Conservation (phyloP, 768 basidiomycete genomes). For the Panus rudis region DNA sequence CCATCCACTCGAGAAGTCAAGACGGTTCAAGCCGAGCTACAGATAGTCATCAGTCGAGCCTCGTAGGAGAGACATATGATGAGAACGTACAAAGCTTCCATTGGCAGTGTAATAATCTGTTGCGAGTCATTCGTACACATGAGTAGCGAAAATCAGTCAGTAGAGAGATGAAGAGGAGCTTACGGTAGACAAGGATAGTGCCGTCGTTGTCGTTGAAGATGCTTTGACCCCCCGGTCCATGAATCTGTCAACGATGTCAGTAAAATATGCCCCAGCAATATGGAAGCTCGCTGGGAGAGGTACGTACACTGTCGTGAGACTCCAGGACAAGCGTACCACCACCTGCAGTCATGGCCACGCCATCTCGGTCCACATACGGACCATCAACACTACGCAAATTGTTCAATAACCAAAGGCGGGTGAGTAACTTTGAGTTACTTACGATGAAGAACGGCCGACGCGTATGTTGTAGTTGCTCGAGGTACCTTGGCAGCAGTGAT, state of each 20-base stretch:
- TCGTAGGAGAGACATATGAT: not conserved
- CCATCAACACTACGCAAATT: conserved; percentile 30
- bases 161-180: conserved; percentile 14
- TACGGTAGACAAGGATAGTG: conserved; percentile 44
- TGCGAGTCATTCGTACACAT: not conserved
- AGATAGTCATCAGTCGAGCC: not conserved
- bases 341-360: conserved; percentile 37
- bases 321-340: conserved; percentile 47
- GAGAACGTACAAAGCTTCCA: conserved; percentile 33
- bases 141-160: not conserved
- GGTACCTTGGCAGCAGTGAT: conserved; percentile 43
- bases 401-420: not conserved
- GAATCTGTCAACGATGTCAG: conserved; percentile 26
- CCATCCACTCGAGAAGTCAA: conserved; percentile 29
- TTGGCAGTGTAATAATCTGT: conserved; percentile 45
- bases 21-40: conserved; percentile 25
- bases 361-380: conserved; percentile 39
- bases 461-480: conserved; percentile 55
- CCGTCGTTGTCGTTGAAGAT: conserved; percentile 38
- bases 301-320: conserved; percentile 35
- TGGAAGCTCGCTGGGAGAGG: not conserved
- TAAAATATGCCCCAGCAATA: not conserved
- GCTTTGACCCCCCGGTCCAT: conserved; percentile 52
- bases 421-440: conserved; percentile 6
- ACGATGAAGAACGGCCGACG: conserved; percentile 44